A percentile compares a stretch with the other conserved stretches of the same genome.
phyloP scores from a whole-genome alignment of 768 basidiomycete species.

The Roridomyces roridus region DNA sequence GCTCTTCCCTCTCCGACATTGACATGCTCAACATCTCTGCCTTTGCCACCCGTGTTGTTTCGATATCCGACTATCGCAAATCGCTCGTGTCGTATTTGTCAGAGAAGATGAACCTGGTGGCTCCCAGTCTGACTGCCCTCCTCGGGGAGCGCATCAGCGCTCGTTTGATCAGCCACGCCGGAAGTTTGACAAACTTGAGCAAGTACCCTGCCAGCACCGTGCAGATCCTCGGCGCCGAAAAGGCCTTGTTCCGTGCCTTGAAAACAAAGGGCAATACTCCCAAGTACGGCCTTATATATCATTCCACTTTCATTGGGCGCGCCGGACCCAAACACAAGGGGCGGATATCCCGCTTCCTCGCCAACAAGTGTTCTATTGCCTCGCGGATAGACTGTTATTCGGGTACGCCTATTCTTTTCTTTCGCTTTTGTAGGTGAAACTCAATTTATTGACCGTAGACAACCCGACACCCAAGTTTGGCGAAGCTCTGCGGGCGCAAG shows the following conservation, averaged over 20 bases:
- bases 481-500: conserved; percentile 91
- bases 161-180: conserved; percentile 93
- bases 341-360: conserved; percentile 97
- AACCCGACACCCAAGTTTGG: conserved; percentile 92
- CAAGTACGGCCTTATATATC: conserved; percentile 98
- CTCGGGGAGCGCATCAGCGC: conserved; percentile 94
- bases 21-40: conserved; percentile 96
- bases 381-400: conserved; percentile 95
- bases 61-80: conserved; percentile 93
- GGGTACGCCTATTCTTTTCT: conserved; percentile 52
- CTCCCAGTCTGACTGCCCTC: conserved; percentile 89
- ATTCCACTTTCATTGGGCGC: conserved; percentile 95
- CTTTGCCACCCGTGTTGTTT: conserved; percentile 90
- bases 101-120: conserved; percentile 98
- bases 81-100: conserved; percentile 84
- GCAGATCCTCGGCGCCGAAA: conserved; percentile 97
- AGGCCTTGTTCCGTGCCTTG: conserved; percentile 94
- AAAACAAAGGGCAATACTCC: conserved; percentile 99
- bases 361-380: conserved; percentile 98
- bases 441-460: conserved; percentile 46
- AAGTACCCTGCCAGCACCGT: conserved; percentile 99
- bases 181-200: conserved; percentile 94
- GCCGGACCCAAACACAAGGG: conserved; percentile 96
- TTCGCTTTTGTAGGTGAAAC: not conserved
- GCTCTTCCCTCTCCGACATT: conserved; percentile 86